Evolutionary conservation across 768 basidiomycete genomes (phyloP).

Genomic region (Wakefieldia striispora): DNA sequence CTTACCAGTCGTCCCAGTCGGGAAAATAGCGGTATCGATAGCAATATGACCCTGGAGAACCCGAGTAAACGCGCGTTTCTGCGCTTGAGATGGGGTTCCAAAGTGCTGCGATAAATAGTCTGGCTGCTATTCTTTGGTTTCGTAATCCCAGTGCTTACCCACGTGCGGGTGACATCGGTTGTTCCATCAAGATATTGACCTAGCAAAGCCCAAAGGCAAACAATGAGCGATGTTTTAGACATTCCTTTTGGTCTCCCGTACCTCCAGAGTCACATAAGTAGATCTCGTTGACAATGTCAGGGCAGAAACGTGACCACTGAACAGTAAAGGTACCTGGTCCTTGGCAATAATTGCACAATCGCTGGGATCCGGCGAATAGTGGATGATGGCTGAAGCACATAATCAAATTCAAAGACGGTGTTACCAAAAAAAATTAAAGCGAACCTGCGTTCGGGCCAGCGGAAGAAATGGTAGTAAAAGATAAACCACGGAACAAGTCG

Average conservation of each 20-base stretch:
- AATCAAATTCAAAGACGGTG: not conserved
- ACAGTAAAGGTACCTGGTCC: constrained; percentile 52
- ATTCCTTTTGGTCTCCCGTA: constrained; percentile 19
- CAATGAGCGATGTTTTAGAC: not conserved
- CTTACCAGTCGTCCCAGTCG: constrained; percentile 72
- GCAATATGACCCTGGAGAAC: constrained; percentile 91
- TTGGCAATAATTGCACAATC: constrained; percentile 73
- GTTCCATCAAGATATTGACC: constrained; percentile 91
- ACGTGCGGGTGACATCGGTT: constrained; percentile 91
- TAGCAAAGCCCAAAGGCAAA: constrained; percentile 18
- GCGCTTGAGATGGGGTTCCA: constrained; percentile 76
- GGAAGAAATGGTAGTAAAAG: constrained; percentile 90
- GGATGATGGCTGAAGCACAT: constrained; percentile 72
- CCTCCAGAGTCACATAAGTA: constrained; percentile 90
- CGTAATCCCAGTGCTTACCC: constrained; percentile 44
- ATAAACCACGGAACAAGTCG: constrained; percentile 78
- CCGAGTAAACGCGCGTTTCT: constrained; percentile 86
- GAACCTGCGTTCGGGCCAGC: constrained; percentile 89
- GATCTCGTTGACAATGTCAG: constrained; percentile 48
- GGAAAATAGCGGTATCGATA: constrained; percentile 83
- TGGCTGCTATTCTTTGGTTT: not conserved
- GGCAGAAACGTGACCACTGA: not conserved
- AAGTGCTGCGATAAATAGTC: constrained; percentile 62
- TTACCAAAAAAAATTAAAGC: constrained; percentile 16
- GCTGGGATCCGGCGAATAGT: constrained; percentile 79